phyloP scores from a whole-genome alignment of 352 stramenopile genomes.

The Globisporangium carolinianum region DNA sequence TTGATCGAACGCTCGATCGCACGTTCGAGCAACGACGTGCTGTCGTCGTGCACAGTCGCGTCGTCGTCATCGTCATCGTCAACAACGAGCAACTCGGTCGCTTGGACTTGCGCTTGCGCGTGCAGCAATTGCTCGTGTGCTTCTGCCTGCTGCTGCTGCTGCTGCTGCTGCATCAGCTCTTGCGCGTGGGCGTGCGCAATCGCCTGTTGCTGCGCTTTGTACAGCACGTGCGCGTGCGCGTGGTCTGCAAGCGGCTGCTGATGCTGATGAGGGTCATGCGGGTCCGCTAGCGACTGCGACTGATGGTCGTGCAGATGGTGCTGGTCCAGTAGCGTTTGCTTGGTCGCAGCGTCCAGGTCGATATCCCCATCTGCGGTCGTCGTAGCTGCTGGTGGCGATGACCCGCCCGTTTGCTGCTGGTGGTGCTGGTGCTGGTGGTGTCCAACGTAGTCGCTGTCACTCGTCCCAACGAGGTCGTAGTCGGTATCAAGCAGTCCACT shows the following conservation, averaged over 20 bases:
- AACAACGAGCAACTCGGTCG: too few relatives aligned
- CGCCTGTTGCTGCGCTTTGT: slow-evolving; percentile 16
- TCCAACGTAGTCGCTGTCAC: slow-evolving; percentile 1
- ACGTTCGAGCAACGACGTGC: slow-evolving; percentile 40
- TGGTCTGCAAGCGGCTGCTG: neutral
- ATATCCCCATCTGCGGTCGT: neutral
- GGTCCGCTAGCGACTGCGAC: too few relatives aligned
- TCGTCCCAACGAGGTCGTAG: slow-evolving; percentile 31
- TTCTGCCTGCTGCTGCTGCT: slow-evolving; percentile 31
- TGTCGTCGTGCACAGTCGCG: slow-evolving; percentile 29
- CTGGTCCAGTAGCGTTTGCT: neutral
- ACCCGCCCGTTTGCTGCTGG: neutral
- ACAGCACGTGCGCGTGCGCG: slow-evolving; percentile 2
- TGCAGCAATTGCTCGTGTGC: slow-evolving; percentile 8
- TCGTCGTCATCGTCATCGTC: slow-evolving; percentile 33
- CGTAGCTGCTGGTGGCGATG: neutral
- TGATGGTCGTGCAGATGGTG: too few relatives aligned
- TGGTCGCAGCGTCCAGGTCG: neutral
- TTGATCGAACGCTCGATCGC: slow-evolving; percentile 46
- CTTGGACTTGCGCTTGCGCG: neutral
- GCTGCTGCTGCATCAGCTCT: slow-evolving; percentile 19
- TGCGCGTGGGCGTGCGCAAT: slow-evolving; percentile 16
- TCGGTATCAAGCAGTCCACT: slow-evolving; percentile 44
- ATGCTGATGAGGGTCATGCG: too few relatives aligned
- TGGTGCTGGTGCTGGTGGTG: neutral